Conservation (phyloP, 192 early-diverging fungal genomes). For the Coemansia sp. region DNA sequence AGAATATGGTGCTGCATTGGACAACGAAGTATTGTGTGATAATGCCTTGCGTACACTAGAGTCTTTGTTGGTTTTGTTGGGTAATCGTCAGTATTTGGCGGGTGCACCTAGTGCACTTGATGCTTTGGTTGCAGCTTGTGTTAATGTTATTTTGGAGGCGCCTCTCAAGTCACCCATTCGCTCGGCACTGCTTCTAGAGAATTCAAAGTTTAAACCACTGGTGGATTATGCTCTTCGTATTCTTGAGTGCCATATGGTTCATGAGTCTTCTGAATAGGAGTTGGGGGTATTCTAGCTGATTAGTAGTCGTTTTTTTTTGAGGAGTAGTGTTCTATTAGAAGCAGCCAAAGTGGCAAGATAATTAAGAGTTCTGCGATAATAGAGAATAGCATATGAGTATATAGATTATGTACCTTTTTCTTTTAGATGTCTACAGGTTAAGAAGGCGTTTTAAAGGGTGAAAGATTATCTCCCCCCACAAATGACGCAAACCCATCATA, state of each 20-base stretch:
- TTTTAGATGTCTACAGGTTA: too few relatives aligned
- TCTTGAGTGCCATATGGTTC: constrained; percentile 4
- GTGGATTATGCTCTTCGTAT: constrained; percentile 29
- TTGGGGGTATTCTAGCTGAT: too few relatives aligned
- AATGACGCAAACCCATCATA: too few relatives aligned
- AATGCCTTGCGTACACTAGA: constrained; percentile 33
- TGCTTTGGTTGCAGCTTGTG: constrained; percentile 36
- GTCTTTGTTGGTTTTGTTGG: constrained; percentile 28
- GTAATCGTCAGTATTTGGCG: constrained; percentile 17
- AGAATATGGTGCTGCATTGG: constrained; percentile 36
- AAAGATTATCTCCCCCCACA: too few relatives aligned
- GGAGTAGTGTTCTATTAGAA: too few relatives aligned
- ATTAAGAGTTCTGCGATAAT: too few relatives aligned
- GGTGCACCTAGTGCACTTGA: constrained; percentile 27
- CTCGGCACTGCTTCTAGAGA: constrained; percentile 11
- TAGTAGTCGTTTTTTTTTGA: too few relatives aligned
- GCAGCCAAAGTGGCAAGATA: too few relatives aligned
- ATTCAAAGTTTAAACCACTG: constrained; percentile 24
- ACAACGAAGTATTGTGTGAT: constrained; percentile 34
- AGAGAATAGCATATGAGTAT: too few relatives aligned
- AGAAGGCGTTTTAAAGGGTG: too few relatives aligned
- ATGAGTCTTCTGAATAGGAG: not conserved
- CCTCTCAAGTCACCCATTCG: constrained; percentile 39
- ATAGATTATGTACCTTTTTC: too few relatives aligned
- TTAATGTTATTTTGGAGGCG: constrained; percentile 27